Evolutionary conservation across 192 early-diverging fungal genomes (phyloP).

Genomic region (Coemansia sp.): DNA sequence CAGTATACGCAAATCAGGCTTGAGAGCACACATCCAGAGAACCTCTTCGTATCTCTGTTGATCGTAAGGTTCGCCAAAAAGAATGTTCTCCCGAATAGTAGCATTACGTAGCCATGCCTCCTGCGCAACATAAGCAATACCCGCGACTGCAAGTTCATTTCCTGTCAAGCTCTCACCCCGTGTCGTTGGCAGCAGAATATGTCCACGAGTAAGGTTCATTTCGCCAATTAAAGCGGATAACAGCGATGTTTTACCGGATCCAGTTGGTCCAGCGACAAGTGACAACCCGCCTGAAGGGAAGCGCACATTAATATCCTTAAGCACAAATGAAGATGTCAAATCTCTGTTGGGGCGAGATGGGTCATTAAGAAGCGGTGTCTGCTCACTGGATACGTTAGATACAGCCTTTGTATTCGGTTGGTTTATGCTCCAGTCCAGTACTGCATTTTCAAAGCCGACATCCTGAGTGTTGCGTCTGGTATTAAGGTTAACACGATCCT

Average conservation of each 20-base stretch:
- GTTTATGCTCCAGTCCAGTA: neutral
- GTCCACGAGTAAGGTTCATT: slow-evolving; percentile 53
- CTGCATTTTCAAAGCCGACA: neutral
- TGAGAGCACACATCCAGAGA: slow-evolving; percentile 79
- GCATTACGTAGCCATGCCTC: slow-evolving; percentile 71
- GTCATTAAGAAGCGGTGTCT: slow-evolving; percentile 14
- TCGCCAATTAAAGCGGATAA: slow-evolving; percentile 81
- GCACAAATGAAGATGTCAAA: neutral
- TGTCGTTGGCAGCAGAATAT: slow-evolving; percentile 31
- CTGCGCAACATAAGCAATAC: slow-evolving; percentile 89
- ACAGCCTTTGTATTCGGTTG: neutral
- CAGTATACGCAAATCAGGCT: slow-evolving; percentile 80
- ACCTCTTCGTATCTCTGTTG: slow-evolving; percentile 73
- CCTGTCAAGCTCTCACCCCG: slow-evolving; percentile 22
- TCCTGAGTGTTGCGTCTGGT: neutral
- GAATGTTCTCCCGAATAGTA: slow-evolving; percentile 79
- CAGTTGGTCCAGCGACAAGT: slow-evolving; percentile 81
- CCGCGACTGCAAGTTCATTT: slow-evolving; percentile 42
- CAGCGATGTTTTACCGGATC: slow-evolving; percentile 83
- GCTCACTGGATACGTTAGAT: slow-evolving; percentile 3
- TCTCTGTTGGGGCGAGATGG: too few relatives aligned
- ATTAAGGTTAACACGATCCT: slow-evolving; percentile 24
- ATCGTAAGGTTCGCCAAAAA: slow-evolving; percentile 78
- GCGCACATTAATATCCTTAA: slow-evolving; percentile 56
- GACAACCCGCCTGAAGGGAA: slow-evolving; percentile 71